Percentiles rank a stretch among this genome's conserved stretches.
These are phyloP conservation scores for Eucommia ulmoides DNA, from an alignment of 257 asterid species.

Conservation along the genomic window DNA sequence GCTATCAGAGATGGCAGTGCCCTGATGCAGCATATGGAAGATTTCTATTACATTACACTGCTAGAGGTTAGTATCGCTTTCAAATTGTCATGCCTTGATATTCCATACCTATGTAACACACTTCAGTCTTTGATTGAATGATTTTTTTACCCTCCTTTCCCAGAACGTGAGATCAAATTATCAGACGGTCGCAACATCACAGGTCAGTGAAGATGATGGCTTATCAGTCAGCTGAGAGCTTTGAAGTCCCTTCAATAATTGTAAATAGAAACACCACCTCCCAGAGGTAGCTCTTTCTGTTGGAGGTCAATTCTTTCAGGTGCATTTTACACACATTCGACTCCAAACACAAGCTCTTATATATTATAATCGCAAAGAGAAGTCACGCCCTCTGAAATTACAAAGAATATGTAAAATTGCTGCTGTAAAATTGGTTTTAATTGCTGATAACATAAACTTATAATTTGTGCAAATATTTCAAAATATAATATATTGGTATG, in stretches of 20 bases:
- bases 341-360: neutral
- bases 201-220: constrained; percentile 21
- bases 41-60: constrained; percentile 75
- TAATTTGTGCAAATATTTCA: neutral
- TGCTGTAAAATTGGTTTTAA: neutral
- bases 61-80: constrained; percentile 48
- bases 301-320: neutral
- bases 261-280: neutral
- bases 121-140: neutral
- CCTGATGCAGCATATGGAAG: constrained; percentile 99
- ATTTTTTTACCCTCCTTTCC: constrained; percentile 2
- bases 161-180: constrained; percentile 76
- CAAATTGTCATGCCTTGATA: neutral
- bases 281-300: neutral
- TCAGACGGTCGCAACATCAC: constrained; percentile 36
- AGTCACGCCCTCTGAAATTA: neutral
- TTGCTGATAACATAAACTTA: neutral
- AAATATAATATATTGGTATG: neutral
- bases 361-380: neutral
- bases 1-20: constrained; percentile 98
- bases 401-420: neutral
- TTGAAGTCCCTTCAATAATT: neutral
- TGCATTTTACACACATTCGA: neutral
- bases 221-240: constrained; percentile 13
- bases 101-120: neutral